Evolutionary conservation across 2,329 filamentous ascomycete genomes (phyloP).

Genomic region (Curvularia spicifera): DNA sequence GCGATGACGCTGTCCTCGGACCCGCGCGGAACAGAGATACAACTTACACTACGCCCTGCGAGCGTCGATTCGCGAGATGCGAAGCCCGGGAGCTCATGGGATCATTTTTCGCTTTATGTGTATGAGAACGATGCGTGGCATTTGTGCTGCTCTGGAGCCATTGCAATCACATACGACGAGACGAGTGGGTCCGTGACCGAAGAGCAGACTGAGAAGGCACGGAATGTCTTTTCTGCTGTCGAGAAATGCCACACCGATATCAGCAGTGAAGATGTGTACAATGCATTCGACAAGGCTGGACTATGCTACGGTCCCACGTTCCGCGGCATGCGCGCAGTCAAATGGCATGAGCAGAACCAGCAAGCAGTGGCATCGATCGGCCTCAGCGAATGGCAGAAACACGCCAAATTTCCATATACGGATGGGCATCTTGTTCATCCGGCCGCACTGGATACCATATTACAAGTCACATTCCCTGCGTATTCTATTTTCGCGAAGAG

Average conservation of each 20-base stretch:
- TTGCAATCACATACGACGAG: slow-evolving; percentile 18
- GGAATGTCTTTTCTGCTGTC: neutral
- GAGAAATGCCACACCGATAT: slow-evolving; percentile 6
- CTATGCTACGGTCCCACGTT: slow-evolving; percentile 26
- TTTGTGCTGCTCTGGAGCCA: slow-evolving; percentile 30
- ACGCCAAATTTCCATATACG: slow-evolving; percentile 4
- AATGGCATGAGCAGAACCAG: slow-evolving; percentile 11
- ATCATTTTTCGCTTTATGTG: slow-evolving; percentile 19
- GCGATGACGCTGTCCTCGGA: slow-evolving; percentile 13
- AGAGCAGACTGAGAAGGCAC: neutral
- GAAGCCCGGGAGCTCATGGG: slow-evolving; percentile 2
- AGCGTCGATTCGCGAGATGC: neutral
- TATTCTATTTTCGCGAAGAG: slow-evolving; percentile 17
- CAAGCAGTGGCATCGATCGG: slow-evolving; percentile 14
- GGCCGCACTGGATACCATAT: slow-evolving; percentile 21
- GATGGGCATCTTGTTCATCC: slow-evolving; percentile 28
- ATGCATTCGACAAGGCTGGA: slow-evolving; percentile 16
- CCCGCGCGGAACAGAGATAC: slow-evolving; percentile 18
- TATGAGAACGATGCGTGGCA: slow-evolving; percentile 28
- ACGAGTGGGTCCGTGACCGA: neutral
- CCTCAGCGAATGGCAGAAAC: slow-evolving; percentile 18
- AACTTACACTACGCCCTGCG: slow-evolving; percentile 17
- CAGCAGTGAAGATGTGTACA: slow-evolving; percentile 17
- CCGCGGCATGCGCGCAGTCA: slow-evolving; percentile 16
- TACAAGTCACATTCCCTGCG: slow-evolving; percentile 23